Percentiles rank a stretch among this genome's conserved stretches.
phyloP scores from a whole-genome alignment of 148 eudicot species.

The Camellia lanceoleosa region DNA sequence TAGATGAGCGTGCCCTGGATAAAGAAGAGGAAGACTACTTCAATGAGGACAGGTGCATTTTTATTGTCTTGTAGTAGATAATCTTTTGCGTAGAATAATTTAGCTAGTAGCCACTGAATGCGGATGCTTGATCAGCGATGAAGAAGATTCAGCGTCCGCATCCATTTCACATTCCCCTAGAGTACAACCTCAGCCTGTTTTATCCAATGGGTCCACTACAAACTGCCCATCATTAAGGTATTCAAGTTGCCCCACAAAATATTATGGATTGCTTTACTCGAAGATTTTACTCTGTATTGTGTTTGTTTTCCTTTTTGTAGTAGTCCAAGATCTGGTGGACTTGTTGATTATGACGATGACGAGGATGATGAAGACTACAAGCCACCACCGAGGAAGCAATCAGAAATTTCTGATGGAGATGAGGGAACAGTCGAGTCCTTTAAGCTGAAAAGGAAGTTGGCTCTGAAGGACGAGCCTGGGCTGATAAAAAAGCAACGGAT shows the following conservation, averaged over 20 bases:
- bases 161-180: constrained; percentile 33
- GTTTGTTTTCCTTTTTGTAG: constrained; percentile 11
- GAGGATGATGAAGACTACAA: constrained; percentile 93
- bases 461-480: constrained; percentile 54
- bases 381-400: constrained; percentile 74
- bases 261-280: background rate
- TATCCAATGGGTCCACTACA: constrained; percentile 62
- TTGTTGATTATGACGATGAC: constrained; percentile 94
- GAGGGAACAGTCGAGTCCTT: constrained; percentile 54
- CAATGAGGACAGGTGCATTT: constrained; percentile 77
- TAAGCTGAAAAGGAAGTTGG: constrained; percentile 58
- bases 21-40: constrained; percentile 98
- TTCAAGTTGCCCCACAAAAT: background rate
- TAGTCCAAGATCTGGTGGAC: constrained; percentile 65
- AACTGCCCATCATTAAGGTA: constrained; percentile 56
- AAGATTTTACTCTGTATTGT: background rate
- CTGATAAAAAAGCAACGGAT: constrained; percentile 53
- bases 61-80: background rate
- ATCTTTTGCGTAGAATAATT: background rate
- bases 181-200: constrained; percentile 36
- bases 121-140: constrained; percentile 57
- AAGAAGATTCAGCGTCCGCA: constrained; percentile 92
- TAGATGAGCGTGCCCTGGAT: constrained; percentile 88
- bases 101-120: constrained; percentile 6
- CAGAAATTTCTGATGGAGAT: constrained; percentile 59